Conservation (phyloP, 352 stramenopile species). For the Pythium sp. region DNA sequence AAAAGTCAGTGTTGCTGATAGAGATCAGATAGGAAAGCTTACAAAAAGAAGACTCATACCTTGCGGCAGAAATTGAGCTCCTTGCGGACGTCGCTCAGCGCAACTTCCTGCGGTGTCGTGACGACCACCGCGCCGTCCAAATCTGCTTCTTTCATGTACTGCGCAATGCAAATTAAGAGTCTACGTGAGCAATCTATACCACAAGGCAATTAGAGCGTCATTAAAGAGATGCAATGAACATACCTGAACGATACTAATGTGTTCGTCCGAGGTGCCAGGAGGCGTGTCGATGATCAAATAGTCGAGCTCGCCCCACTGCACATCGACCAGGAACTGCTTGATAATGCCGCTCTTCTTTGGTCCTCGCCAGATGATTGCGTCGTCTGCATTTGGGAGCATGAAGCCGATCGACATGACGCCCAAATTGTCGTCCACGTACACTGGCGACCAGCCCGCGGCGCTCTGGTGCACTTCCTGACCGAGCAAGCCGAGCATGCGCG, state of each 20-base stretch:
- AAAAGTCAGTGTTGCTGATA: neutral
- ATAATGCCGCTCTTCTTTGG: constrained; percentile 99
- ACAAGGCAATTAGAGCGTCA: neutral
- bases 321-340: constrained; percentile 99
- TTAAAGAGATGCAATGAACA: neutral
- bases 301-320: constrained; percentile 99
- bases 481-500: constrained; percentile 94
- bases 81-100: constrained; percentile 99
- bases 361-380: constrained; percentile 99
- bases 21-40: neutral
- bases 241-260: constrained; percentile 99
- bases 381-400: constrained; percentile 96
- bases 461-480: constrained; percentile 97
- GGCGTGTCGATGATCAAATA: constrained; percentile 99
- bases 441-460: constrained; percentile 97
- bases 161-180: neutral
- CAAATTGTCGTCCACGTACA: constrained; percentile 98
- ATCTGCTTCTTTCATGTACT: constrained; percentile 97
- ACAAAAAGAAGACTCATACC: constrained; percentile 37
- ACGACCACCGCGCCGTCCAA: constrained; percentile 97
- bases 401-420: constrained; percentile 99
- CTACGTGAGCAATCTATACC: neutral
- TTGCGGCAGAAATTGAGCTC: constrained; percentile 99
- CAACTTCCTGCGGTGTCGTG: constrained; percentile 99
- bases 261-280: constrained; percentile 99